Percentiles rank a stretch among this genome's conserved stretches.
Evolutionary conservation across 2,329 filamentous ascomycete species (phyloP).

Genomic region (Myriangium duriaei): DNA sequence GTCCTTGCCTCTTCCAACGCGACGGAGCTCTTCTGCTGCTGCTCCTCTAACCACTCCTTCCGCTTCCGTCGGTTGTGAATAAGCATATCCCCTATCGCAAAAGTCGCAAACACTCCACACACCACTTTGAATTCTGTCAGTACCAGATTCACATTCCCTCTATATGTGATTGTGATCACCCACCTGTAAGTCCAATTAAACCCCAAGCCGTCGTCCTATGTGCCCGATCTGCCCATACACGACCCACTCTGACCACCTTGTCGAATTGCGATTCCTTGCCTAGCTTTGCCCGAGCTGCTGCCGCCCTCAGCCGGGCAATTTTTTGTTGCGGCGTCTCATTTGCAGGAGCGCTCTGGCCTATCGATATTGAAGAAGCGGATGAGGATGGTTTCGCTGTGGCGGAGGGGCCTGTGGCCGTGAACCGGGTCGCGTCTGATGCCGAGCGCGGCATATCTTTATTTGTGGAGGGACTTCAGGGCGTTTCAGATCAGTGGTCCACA

Average conservation of each 20-base stretch:
- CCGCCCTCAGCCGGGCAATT: conserved; percentile 38
- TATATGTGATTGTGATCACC: no score
- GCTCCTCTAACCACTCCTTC: conserved; percentile 45
- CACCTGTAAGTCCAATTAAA: conserved; percentile 51
- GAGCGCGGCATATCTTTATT: conserved; percentile 48
- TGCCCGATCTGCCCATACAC: conserved; percentile 46
- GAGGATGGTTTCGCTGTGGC: conserved; percentile 49
- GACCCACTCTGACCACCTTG: conserved; percentile 38
- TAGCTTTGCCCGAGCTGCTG: conserved; percentile 34
- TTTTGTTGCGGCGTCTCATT: conserved; percentile 43
- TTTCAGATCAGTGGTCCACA: neutral
- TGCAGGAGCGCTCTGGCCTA: conserved; percentile 25
- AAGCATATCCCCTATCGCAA: conserved; percentile 54
- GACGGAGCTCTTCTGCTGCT: conserved; percentile 33
- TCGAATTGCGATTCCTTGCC: conserved; percentile 43
- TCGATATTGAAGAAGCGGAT: conserved; percentile 18
- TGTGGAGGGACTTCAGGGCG: conserved; percentile 3
- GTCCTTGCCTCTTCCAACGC: conserved; percentile 32
- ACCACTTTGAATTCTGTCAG: conserved; percentile 34
- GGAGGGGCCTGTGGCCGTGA: conserved; percentile 58
- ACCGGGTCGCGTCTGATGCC: conserved; percentile 69
- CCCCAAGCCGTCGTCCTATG: conserved; percentile 48
- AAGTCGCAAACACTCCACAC: conserved; percentile 47
- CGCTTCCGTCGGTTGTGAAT: conserved; percentile 55
- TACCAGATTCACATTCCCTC: no score